These are phyloP conservation scores for Cyberlindnera japonica DNA, from an alignment of 805 yeast species.

Conservation along the genomic window DNA sequence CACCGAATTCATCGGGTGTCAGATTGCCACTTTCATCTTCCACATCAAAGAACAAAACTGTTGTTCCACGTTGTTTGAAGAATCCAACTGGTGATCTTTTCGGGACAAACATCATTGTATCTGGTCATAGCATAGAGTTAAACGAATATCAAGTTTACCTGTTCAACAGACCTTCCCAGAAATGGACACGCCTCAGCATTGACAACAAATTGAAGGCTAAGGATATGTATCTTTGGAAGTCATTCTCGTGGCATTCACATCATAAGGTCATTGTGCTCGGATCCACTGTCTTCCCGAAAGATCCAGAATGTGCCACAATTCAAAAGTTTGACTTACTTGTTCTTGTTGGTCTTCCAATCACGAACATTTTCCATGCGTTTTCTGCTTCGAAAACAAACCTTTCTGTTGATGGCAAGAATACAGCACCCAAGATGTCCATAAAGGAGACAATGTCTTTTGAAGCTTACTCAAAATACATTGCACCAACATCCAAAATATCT, in stretches of 20 bases:
- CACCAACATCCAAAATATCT: constrained; percentile 65
- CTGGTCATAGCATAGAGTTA: constrained; percentile 53
- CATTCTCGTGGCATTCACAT: constrained; percentile 74
- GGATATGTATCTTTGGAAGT: constrained; percentile 61
- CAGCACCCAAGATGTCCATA: constrained; percentile 6
- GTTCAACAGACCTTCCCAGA: constrained; percentile 50
- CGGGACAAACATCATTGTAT: constrained; percentile 60
- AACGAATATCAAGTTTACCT: constrained; percentile 42
- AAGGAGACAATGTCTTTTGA: constrained; percentile 40
- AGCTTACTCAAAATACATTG: constrained; percentile 70
- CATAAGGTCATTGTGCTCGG: constrained; percentile 68
- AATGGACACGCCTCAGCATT: constrained; percentile 62
- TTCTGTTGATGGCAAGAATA: constrained; percentile 21
- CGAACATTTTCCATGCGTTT: constrained; percentile 37
- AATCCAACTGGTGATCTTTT: constrained; percentile 61
- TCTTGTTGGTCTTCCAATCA: constrained; percentile 51
- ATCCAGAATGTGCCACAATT: constrained; percentile 33
- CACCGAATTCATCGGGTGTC: constrained; percentile 31
- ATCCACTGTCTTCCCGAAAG: constrained; percentile 22
- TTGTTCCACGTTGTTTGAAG: constrained; percentile 44
- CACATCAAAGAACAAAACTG: constrained; percentile 20
- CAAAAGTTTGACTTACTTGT: constrained; percentile 43
- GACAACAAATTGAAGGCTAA: constrained; percentile 39
- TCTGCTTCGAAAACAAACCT: not conserved
- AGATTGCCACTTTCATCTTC: constrained; percentile 27